Evolutionary conservation across 306 rosid species (phyloP), one percentile per base, ranked within the genome.

Genomic region (Amphicarpaea edgeworthii): DNA sequence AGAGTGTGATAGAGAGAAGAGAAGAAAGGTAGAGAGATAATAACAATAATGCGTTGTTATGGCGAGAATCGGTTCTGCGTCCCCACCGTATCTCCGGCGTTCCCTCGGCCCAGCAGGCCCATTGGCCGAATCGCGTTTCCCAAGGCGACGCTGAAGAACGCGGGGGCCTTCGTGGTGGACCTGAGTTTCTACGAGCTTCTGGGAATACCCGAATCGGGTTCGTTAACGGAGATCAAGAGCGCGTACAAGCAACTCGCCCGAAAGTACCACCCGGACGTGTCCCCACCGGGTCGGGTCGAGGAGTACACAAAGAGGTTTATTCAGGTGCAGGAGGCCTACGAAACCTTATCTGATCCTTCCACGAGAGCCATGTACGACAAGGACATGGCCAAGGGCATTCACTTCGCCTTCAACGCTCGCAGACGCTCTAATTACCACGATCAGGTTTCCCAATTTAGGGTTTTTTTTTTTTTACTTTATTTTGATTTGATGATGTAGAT

Each of bases 181-280:
- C 0, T 71, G 43, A 88, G 87, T 77, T 92, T 89, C 83, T 92
- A 95, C 50, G 89, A 95, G 47, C 85, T 95, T 12, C 87, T 95
- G 8, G 97, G 97, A 0, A 89, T 95, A 3, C 73, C 92, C 2
- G 85, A 85, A 78, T 83, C 92, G 8, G 98, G 87, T 34, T 88
- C 98, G 9, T 24, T 81, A 57, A 59, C 9, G 34, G 96, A 95
- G 58, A 95, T 95, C 68, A 95, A 95, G 84, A 88, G 65, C 28
- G 98, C 97, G 3, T 95, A 95, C 79, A 95, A 95, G 83, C 92
- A 90, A 42, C 85, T 92, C 0, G 98, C 93, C 7, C 79, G 90
- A 51, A 90, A 92, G 83, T 92, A 92, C 73, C 98, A 95, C 64
- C 97, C 97, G 8, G 98, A 95, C 34, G 97, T 95, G 16, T 92